Conservation (phyloP, 148 eudicot species). For the Amaranthus palmeri region DNA sequence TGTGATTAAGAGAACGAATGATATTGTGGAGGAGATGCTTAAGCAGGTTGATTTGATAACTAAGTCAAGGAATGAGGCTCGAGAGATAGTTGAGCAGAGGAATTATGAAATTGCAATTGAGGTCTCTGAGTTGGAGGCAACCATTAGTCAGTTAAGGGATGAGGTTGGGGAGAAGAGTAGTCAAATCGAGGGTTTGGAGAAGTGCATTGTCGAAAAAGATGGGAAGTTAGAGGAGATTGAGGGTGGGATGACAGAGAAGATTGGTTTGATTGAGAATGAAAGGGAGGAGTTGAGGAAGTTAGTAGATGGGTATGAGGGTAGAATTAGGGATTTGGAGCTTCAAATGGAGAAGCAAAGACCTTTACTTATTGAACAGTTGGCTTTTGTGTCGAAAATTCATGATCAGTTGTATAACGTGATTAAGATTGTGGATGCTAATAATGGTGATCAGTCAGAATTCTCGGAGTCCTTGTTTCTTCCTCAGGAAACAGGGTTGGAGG, state of each 20-base stretch:
- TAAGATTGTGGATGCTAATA: conserved; percentile 60
- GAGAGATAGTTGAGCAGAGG: conserved; percentile 75
- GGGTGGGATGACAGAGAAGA: conserved; percentile 46
- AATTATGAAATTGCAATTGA: conserved; percentile 96
- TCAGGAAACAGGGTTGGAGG: conserved; percentile 80
- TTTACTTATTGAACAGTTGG: conserved; percentile 66
- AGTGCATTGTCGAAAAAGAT: conserved; percentile 51
- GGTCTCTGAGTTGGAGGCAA: conserved; percentile 89
- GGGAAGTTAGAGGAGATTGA: conserved; percentile 49
- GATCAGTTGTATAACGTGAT: conserved; percentile 62
- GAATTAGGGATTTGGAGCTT: conserved; percentile 38
- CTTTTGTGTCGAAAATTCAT: conserved; percentile 64
- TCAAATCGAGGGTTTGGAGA: conserved; percentile 52
- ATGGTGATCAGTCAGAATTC: conserved; percentile 60
- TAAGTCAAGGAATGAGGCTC: conserved; percentile 69
- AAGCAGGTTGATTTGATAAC: conserved; percentile 49
- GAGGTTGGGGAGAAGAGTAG: conserved; percentile 54
- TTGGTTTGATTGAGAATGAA: conserved; percentile 42
- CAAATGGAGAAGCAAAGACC: conserved; percentile 69
- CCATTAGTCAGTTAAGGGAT: conserved; percentile 62
- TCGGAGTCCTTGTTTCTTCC: conserved; percentile 84
- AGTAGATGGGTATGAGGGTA: conserved; percentile 50
- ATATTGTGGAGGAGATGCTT: conserved; percentile 86
- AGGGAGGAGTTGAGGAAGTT: conserved; percentile 44
- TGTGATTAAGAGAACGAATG: conserved; percentile 84